A percentile compares a stretch with the other conserved stretches of the same genome.
phyloP scores from a whole-genome alignment of 2,329 filamentous ascomycete genomes.

The Penicillium polonicum region DNA sequence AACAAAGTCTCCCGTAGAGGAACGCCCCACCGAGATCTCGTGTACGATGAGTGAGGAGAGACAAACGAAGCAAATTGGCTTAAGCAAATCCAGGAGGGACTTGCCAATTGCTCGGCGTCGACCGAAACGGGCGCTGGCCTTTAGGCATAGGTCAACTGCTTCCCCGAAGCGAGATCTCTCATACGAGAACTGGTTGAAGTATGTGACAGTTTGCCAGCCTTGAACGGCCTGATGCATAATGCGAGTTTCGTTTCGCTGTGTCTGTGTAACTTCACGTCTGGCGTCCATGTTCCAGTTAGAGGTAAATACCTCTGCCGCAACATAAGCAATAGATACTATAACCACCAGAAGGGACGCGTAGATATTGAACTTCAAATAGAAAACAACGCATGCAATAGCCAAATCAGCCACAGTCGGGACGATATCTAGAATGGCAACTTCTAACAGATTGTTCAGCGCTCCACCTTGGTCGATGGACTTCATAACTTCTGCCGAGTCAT shows the following conservation, averaged over 20 bases:
- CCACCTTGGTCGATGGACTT: conserved; percentile 64
- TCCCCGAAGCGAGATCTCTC: conserved; percentile 50
- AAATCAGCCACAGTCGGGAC: conserved; percentile 56
- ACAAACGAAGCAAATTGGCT: conserved; percentile 44
- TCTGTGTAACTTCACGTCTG: conserved; percentile 39
- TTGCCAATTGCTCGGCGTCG: conserved; percentile 3
- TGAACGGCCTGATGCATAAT: conserved; percentile 58
- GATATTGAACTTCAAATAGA: conserved; percentile 61
- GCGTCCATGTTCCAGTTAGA: conserved; percentile 40
- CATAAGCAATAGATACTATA: conserved; percentile 49
- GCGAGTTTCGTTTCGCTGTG: conserved; percentile 50
- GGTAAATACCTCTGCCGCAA: conserved; percentile 48
- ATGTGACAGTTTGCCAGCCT: conserved; percentile 58
- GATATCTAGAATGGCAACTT: conserved; percentile 59
- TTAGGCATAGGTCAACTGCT: conserved; percentile 5
- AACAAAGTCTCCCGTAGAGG: conserved; percentile 59
- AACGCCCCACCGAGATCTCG: conserved; percentile 49
- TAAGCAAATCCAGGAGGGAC: conserved; percentile 41
- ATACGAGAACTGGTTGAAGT: conserved; percentile 57
- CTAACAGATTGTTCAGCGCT: conserved; percentile 58
- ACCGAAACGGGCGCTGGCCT: not conserved
- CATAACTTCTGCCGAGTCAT: conserved; percentile 63
- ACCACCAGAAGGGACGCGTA: conserved; percentile 54
- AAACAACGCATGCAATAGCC: conserved; percentile 32
- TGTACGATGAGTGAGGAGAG: conserved; percentile 52